Evolutionary conservation across 495 filamentous ascomycete species (phyloP).

Genomic region (Aspergillus cristatus): DNA sequence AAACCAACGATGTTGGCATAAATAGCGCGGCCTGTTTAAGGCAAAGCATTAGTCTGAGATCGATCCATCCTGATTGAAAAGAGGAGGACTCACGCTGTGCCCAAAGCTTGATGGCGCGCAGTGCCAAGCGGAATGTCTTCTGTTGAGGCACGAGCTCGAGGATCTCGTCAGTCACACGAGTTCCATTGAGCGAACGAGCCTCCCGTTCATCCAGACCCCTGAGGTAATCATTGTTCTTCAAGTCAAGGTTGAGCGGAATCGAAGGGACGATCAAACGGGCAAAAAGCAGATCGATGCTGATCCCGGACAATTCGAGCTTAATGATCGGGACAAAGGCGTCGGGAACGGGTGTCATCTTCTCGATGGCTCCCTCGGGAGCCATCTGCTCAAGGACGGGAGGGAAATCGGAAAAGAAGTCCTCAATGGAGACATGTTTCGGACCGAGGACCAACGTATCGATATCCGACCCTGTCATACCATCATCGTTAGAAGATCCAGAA

Average conservation of each 20-base stretch:
- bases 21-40: conserved; percentile 57
- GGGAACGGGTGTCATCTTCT: conserved; percentile 75
- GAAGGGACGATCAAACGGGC: conserved; percentile 63
- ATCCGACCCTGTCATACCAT: conserved; percentile 63
- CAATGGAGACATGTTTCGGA: conserved; percentile 73
- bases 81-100: conserved; percentile 70
- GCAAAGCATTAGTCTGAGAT: conserved; percentile 4
- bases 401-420: conserved; percentile 88
- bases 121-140: conserved; percentile 75
- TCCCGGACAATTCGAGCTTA: conserved; percentile 80
- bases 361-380: conserved; percentile 65
- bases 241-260: conserved; percentile 60
- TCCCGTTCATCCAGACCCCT: conserved; percentile 79
- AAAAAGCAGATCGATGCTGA: conserved; percentile 93
- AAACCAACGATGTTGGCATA: conserved; percentile 95
- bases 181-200: conserved; percentile 84
- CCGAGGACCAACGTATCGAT: conserved; percentile 92
- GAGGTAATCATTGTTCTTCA: conserved; percentile 75
- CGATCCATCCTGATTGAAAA: not conserved
- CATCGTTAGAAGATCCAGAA: conserved; percentile 3
- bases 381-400: conserved; percentile 65
- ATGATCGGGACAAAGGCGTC: conserved; percentile 94
- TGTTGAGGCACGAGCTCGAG: conserved; percentile 79
- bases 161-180: conserved; percentile 86
- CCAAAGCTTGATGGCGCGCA: conserved; percentile 93